Evolutionary conservation across 371 early-diverging fungal species (phyloP).

Genomic region (Mortierella sp.): DNA sequence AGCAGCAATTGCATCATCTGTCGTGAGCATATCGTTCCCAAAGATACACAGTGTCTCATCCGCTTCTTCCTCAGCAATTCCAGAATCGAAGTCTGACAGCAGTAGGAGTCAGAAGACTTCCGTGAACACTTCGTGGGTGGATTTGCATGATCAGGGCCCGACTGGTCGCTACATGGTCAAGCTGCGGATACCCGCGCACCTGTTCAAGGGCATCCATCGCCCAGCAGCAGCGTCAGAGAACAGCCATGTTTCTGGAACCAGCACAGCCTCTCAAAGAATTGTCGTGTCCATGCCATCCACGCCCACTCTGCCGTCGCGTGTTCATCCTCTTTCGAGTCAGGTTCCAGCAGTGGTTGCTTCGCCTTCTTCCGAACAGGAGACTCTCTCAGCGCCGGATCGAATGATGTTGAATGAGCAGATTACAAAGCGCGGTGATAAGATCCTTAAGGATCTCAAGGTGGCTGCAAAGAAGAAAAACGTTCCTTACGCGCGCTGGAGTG

Average conservation of each 20-base stretch:
- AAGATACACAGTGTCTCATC: too few relatives aligned
- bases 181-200: slow-evolving; percentile 20
- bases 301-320: neutral
- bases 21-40: too few relatives aligned
- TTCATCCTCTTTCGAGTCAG: slow-evolving; percentile 38
- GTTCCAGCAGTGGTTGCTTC: slow-evolving; percentile 17
- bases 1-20: neutral
- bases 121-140: slow-evolving; percentile 16
- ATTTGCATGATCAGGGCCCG: slow-evolving; percentile 35
- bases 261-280: neutral
- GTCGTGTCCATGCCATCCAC: slow-evolving; percentile 23
- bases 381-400: slow-evolving; percentile 27
- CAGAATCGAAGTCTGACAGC: neutral
- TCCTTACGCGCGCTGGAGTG: slow-evolving; percentile 41
- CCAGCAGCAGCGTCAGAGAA: neutral
- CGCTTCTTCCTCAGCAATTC: neutral
- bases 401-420: slow-evolving; percentile 26
- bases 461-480: slow-evolving; percentile 42
- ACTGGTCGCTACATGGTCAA: slow-evolving; percentile 30
- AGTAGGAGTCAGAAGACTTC: neutral
- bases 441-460: slow-evolving; percentile 29
- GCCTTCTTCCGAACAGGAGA: slow-evolving; percentile 3
- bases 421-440: slow-evolving; percentile 36
- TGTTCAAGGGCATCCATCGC: slow-evolving; percentile 2
- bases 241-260: neutral